Evolutionary conservation across 2,329 filamentous ascomycete species (phyloP).

Genomic region (Pseudopyricularia javanii): DNA sequence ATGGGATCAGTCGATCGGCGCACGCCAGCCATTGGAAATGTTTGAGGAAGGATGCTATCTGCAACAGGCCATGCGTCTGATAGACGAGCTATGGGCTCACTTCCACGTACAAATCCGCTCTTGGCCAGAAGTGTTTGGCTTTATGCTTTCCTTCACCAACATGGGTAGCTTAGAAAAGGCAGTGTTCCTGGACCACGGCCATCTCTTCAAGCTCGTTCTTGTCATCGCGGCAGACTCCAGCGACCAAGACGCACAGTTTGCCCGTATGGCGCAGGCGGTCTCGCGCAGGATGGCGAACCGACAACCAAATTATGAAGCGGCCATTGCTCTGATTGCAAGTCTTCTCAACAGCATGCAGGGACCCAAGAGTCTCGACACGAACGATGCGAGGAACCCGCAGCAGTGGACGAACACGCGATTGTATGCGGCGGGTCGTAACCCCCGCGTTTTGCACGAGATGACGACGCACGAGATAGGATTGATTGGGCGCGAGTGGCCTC

Average conservation of each 20-base stretch:
- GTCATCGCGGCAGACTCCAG: conserved; percentile 47
- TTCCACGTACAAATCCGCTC: conserved; percentile 51
- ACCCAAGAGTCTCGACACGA: neutral
- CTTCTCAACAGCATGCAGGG: neutral
- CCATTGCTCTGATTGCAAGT: conserved; percentile 33
- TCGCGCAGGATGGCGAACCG: conserved; percentile 34
- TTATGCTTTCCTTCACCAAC: conserved; percentile 53
- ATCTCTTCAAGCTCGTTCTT: conserved; percentile 44
- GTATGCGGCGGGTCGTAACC: conserved; percentile 6
- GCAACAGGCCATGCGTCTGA: conserved; percentile 12
- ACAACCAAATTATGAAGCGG: conserved; percentile 39
- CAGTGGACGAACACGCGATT: neutral
- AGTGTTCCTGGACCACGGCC: conserved; percentile 47
- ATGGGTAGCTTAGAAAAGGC: conserved; percentile 47
- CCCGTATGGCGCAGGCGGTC: conserved; percentile 38
- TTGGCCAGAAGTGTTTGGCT: conserved; percentile 67
- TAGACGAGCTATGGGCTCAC: conserved; percentile 39
- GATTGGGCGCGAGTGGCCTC: conserved; percentile 10
- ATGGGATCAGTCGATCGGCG: conserved; percentile 33
- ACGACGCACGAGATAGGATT: conserved; percentile 7
- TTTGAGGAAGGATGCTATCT: conserved; percentile 25
- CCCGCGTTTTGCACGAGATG: conserved; percentile 9
- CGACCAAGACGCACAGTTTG: conserved; percentile 40
- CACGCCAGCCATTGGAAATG: conserved; percentile 4
- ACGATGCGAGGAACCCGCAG: neutral